Percentiles rank a stretch among this genome's conserved stretches.
These are phyloP conservation scores for Kokia cookei DNA, from an alignment of 441 rosid species.

Conservation along the genomic window DNA sequence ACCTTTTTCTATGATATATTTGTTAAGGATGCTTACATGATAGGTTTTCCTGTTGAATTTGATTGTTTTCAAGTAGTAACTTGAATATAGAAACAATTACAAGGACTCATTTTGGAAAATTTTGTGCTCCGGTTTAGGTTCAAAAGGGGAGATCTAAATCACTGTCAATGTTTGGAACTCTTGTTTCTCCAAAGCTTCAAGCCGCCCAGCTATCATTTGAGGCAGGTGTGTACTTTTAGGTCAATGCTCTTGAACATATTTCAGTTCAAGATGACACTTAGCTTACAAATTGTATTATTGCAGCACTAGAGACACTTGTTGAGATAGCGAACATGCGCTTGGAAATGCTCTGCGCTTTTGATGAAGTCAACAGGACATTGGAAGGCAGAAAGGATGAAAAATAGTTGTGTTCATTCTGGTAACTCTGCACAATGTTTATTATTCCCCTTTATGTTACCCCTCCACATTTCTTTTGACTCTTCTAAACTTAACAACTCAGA, in stretches of 20 bases:
- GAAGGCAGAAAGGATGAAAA: conserved; percentile 18
- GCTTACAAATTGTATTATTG: not conserved
- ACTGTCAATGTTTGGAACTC: conserved; percentile 69
- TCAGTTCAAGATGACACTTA: not conserved
- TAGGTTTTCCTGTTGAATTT: not conserved
- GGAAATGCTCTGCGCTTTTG: conserved; percentile 46
- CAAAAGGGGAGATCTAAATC: conserved; percentile 65
- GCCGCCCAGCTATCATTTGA: conserved; percentile 82
- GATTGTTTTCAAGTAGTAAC: not conserved
- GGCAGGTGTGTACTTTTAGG: conserved; percentile 43
- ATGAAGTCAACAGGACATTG: conserved; percentile 29
- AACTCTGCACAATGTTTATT: not conserved
- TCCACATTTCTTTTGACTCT: not conserved
- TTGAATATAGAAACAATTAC: not conserved
- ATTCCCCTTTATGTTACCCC: not conserved
- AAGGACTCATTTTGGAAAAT: conserved; percentile 5
- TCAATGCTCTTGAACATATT: not conserved
- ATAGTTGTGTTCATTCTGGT: conserved; percentile 11
- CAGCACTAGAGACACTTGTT: conserved; percentile 78
- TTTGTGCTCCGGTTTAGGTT: conserved; percentile 31
- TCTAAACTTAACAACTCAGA: not conserved
- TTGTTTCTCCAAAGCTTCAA: conserved; percentile 89
- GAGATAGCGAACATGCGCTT: conserved; percentile 78
- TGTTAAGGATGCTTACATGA: not conserved
- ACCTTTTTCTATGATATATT: not conserved